Evolutionary conservation across 2,329 filamentous ascomycete species (phyloP).

Genomic region (Ophiostoma ips): DNA sequence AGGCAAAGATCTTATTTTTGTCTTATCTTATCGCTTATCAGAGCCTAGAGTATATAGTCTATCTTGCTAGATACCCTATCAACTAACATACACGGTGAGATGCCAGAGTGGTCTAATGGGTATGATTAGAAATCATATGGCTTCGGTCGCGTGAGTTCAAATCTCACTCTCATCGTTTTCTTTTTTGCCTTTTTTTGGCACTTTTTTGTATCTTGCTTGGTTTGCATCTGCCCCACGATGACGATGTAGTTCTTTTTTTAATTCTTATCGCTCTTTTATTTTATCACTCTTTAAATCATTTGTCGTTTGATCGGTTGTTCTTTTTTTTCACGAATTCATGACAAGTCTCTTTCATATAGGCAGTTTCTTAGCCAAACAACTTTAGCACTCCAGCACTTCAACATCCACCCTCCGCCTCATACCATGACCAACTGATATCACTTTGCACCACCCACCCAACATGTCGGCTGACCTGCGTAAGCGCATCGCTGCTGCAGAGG

Average conservation of each 20-base stretch:
- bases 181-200: not conserved
- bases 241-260: too few species aligned
- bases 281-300: too few species aligned
- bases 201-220: not conserved
- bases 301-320: too few species aligned
- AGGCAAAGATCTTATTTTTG: too few species aligned
- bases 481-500: constrained; percentile 35
- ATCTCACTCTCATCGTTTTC: constrained; percentile 13
- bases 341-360: too few species aligned
- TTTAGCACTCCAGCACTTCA: too few species aligned
- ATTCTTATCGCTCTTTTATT: too few species aligned
- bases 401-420: not conserved
- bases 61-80: not conserved
- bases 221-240: not conserved
- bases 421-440: not conserved
- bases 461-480: constrained; percentile 24
- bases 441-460: not conserved
- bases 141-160: constrained; percentile 14
- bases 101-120: constrained; percentile 15
- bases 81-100: not conserved
- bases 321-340: too few species aligned
- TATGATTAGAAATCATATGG: constrained; percentile 15
- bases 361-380: too few species aligned
- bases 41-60: not conserved
- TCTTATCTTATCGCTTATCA: not conserved